A percentile compares a stretch with the other conserved stretches of the same genome.
Evolutionary conservation across 257 asterid species (phyloP).

Genomic region (Scutellaria galericulata): DNA sequence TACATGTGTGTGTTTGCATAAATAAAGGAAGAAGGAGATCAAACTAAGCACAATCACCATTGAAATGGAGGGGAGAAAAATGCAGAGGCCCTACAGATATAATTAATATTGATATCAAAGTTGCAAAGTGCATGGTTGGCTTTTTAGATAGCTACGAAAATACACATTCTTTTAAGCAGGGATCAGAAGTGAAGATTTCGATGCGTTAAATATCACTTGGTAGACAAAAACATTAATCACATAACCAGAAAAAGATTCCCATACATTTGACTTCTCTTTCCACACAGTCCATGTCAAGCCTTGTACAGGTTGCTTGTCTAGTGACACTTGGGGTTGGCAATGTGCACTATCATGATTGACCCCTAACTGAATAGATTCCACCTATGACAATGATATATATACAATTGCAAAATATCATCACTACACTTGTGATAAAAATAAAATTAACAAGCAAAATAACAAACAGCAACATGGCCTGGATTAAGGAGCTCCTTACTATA

Average conservation of each 20-base stretch:
- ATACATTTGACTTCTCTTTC: no score
- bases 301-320: neutral
- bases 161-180: no score
- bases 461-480: no score
- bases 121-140: neutral
- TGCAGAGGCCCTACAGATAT: slow-evolving; percentile 5
- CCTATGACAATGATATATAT: neutral
- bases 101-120: neutral
- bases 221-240: neutral
- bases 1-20: neutral
- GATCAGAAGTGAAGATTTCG: no score
- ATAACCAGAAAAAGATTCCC: slow-evolving; percentile 7
- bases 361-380: slow-evolving; percentile 30
- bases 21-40: neutral
- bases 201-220: neutral
- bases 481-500: neutral
- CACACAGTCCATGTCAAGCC: no score
- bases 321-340: slow-evolving; percentile 5
- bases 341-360: slow-evolving; percentile 17
- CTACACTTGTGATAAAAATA: no score
- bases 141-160: neutral
- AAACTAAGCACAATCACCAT: slow-evolving; percentile 12
- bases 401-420: no score
- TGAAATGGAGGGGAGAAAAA: slow-evolving; percentile 7
- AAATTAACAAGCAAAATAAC: no score